phyloP scores from a whole-genome alignment of 805 yeast genomes.

The Yarrowia yakushimensis region DNA sequence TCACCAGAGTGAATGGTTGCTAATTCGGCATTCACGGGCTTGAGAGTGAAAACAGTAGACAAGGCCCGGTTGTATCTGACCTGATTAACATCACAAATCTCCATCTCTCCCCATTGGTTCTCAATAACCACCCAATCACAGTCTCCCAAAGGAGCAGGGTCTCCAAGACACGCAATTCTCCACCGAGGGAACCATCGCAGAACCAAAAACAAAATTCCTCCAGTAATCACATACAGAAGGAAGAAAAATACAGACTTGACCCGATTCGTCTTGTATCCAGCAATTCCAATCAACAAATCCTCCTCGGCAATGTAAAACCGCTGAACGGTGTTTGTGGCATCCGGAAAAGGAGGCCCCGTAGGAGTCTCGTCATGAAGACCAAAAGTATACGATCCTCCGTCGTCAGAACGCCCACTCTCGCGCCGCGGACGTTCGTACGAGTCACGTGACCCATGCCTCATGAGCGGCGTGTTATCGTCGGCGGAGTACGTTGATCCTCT shows the following conservation, averaged over 20 bases:
- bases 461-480: constrained; percentile 13
- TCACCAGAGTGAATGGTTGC: constrained; percentile 27
- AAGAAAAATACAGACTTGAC: constrained; percentile 50
- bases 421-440: constrained; percentile 10
- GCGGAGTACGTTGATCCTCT: constrained; percentile 9
- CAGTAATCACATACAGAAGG: constrained; percentile 52
- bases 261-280: constrained; percentile 67
- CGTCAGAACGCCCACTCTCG: constrained; percentile 20
- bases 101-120: constrained; percentile 86
- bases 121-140: constrained; percentile 94
- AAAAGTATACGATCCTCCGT: constrained; percentile 22
- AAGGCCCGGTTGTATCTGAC: constrained; percentile 66
- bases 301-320: constrained; percentile 93
- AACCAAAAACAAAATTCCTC: constrained; percentile 70
- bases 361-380: constrained; percentile 16
- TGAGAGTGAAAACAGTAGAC: constrained; percentile 56
- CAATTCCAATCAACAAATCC: constrained; percentile 90
- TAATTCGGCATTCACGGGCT: constrained; percentile 4
- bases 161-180: constrained; percentile 65
- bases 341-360: constrained; percentile 1
- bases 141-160: constrained; percentile 62
- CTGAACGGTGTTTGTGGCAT: constrained; percentile 43
- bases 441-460: constrained; percentile 20
- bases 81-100: constrained; percentile 53
- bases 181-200: constrained; percentile 84